A percentile compares a stretch with the other conserved stretches of the same genome.
Conservation (phyloP, 2,329 filamentous ascomycete species). For the Nothopassalora personata region DNA sequence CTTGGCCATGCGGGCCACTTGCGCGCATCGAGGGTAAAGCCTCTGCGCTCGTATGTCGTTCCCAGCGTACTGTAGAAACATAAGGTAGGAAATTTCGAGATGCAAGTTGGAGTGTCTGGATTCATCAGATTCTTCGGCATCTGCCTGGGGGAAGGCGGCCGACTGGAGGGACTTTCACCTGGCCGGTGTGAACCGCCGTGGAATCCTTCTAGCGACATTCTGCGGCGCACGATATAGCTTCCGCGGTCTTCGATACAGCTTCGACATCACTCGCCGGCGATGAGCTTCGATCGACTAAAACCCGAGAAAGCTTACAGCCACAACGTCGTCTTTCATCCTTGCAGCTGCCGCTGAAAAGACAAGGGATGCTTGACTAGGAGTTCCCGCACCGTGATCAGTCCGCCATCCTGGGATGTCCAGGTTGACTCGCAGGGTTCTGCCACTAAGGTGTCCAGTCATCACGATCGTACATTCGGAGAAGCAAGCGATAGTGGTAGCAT, state of each 20-base stretch:
- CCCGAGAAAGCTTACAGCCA: not conserved
- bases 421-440: constrained; percentile 13
- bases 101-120: too few relatives aligned
- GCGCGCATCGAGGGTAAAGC: too few relatives aligned
- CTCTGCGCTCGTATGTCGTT: too few relatives aligned
- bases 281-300: not conserved
- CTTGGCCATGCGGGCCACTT: too few relatives aligned
- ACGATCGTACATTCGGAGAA: not conserved
- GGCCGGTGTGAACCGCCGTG: not conserved
- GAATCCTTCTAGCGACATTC: constrained; percentile 14
- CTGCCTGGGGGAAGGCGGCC: too few relatives aligned
- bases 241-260: constrained; percentile 11
- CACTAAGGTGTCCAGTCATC: constrained; percentile 1
- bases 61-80: too few relatives aligned
- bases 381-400: constrained; percentile 8
- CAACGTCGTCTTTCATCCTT: not conserved
- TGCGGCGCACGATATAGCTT: constrained; percentile 1
- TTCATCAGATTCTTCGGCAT: too few relatives aligned
- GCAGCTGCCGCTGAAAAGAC: constrained; percentile 1
- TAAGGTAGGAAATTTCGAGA: too few relatives aligned
- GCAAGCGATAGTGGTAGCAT: not conserved
- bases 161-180: not conserved
- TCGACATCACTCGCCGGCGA: not conserved
- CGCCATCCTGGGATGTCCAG: constrained; percentile 8
- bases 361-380: constrained; percentile 10